A percentile compares a stretch with the other conserved stretches of the same genome.
phyloP scores from a whole-genome alignment of 2,329 filamentous ascomycete species.

The Calonectria hongkongensis region DNA sequence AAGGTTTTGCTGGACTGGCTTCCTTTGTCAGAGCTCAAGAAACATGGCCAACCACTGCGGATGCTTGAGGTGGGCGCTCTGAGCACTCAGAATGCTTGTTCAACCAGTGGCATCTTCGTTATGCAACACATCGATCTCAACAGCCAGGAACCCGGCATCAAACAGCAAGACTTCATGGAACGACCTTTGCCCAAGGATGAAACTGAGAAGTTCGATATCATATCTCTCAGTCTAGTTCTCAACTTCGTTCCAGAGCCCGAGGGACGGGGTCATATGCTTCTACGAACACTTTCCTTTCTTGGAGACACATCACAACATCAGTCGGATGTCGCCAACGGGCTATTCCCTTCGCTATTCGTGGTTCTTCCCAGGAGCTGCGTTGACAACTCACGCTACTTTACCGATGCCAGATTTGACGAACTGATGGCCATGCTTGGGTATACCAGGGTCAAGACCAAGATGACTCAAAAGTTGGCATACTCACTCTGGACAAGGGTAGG shows the following conservation, averaged over 20 bases:
- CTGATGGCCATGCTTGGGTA: conserved; percentile 90
- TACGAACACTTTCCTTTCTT: conserved; percentile 83
- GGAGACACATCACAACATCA: conserved; percentile 54
- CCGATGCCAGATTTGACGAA: conserved; percentile 78
- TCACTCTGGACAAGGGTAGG: conserved; percentile 83
- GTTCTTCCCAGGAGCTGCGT: conserved; percentile 93
- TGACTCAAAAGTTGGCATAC: conserved; percentile 89
- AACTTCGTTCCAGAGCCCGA: conserved; percentile 92
- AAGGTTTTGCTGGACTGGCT: conserved; percentile 79
- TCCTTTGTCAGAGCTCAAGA: conserved; percentile 55
- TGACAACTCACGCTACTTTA: conserved; percentile 92
- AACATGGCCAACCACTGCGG: conserved; percentile 63
- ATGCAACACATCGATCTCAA: conserved; percentile 92
- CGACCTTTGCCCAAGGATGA: conserved; percentile 80
- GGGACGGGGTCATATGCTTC: conserved; percentile 89
- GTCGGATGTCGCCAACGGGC: conserved; percentile 52
- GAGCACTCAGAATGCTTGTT: conserved; percentile 89
- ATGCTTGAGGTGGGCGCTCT: conserved; percentile 94
- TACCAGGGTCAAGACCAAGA: conserved; percentile 77
- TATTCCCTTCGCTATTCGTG: conserved; percentile 85
- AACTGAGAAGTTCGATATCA: conserved; percentile 85
- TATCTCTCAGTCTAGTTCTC: conserved; percentile 93
- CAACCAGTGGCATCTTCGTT: conserved; percentile 80
- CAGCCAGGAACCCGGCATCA: conserved; percentile 87
- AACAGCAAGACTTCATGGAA: conserved; percentile 95